These are phyloP conservation scores for Mycena amicta DNA, from an alignment of 768 basidiomycete species.

Conservation along the genomic window DNA sequence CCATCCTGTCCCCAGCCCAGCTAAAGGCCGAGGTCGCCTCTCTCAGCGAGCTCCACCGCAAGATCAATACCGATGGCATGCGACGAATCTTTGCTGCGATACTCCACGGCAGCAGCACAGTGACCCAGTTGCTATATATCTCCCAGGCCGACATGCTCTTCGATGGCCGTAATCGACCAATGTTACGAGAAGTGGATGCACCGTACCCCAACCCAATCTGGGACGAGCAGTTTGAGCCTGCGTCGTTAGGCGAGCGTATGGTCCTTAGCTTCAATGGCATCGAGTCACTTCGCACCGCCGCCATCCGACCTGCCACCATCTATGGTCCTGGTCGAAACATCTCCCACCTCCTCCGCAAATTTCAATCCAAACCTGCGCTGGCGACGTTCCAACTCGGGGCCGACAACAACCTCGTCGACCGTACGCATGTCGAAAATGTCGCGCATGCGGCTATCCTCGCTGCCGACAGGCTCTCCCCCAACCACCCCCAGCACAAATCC, in stretches of 20 bases:
- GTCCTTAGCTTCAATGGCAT: slow-evolving; percentile 9
- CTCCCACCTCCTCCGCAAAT: slow-evolving; percentile 40
- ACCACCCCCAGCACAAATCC: slow-evolving; percentile 35
- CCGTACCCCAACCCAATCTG: neutral
- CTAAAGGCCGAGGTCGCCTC: slow-evolving; percentile 33
- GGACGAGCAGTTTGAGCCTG: neutral
- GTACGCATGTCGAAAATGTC: slow-evolving; percentile 57
- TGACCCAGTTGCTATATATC: slow-evolving; percentile 9
- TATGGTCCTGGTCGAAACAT: slow-evolving; percentile 35
- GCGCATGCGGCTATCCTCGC: slow-evolving; percentile 58
- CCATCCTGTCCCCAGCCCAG: slow-evolving; percentile 33
- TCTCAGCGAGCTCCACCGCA: neutral
- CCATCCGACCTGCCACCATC: slow-evolving; percentile 6
- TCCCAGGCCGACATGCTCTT: slow-evolving; percentile 2
- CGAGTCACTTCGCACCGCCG: slow-evolving; percentile 5
- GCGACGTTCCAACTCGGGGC: slow-evolving; percentile 45
- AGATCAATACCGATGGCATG: slow-evolving; percentile 7
- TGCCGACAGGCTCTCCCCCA: slow-evolving; percentile 43
- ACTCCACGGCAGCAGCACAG: neutral
- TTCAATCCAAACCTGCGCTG: neutral
- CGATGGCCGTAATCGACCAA: slow-evolving; percentile 6
- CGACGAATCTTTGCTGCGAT: slow-evolving; percentile 4
- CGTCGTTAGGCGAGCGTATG: slow-evolving; percentile 1
- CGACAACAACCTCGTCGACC: slow-evolving; percentile 53
- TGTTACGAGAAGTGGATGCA: slow-evolving; percentile 7